Evolutionary conservation across 1,284 basidiomycete species (phyloP).

Genomic region (Ustilago loliicola): DNA sequence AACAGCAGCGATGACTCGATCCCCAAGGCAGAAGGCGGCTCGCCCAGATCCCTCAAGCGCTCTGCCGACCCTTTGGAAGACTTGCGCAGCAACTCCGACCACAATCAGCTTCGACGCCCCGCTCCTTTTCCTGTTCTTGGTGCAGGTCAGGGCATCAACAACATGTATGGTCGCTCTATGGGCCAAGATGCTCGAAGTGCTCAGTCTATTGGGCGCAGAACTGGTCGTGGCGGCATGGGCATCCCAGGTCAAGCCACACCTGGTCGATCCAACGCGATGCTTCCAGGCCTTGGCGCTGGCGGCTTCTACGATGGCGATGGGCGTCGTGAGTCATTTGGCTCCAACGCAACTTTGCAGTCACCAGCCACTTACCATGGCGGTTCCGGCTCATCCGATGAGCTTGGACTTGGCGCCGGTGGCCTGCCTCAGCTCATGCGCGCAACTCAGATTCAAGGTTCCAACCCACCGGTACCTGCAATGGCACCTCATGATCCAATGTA

Average conservation of each 20-base stretch:
- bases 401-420: constrained; percentile 29
- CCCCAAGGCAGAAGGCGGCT: constrained; percentile 27
- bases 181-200: constrained; percentile 37
- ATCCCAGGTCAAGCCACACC: constrained; percentile 41
- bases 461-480: constrained; percentile 28
- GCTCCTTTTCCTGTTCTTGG: constrained; percentile 52
- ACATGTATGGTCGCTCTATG: constrained; percentile 37
- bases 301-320: constrained; percentile 37
- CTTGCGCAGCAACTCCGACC: constrained; percentile 34
- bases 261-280: constrained; percentile 37
- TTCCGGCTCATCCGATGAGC: constrained; percentile 41
- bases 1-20: constrained; percentile 42
- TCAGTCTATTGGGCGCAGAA: constrained; percentile 32
- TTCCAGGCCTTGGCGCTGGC: constrained; percentile 30
- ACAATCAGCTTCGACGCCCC: constrained; percentile 42
- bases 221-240: constrained; percentile 37
- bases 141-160: constrained; percentile 24
- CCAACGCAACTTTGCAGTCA: constrained; percentile 38
- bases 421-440: constrained; percentile 54
- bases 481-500: constrained; percentile 43
- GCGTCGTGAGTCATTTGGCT: constrained; percentile 42
- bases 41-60: constrained; percentile 52
- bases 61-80: constrained; percentile 48
- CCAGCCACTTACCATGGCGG: constrained; percentile 33
- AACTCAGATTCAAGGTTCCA: constrained; percentile 42